Evolutionary conservation across 805 yeast species (phyloP).

Genomic region (Starmerella stigmatis): DNA sequence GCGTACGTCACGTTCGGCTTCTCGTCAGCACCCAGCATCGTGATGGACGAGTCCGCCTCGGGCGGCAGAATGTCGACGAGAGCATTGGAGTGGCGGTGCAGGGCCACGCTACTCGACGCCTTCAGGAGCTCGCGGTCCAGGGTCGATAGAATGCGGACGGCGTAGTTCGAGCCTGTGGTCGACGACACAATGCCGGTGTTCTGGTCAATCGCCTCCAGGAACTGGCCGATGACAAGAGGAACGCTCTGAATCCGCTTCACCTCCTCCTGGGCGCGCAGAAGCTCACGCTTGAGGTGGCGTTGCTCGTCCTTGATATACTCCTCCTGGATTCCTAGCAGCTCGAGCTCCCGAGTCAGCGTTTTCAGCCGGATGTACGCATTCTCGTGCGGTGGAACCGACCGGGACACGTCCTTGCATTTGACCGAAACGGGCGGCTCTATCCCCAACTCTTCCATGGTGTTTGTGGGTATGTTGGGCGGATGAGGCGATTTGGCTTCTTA

Average conservation of each 20-base stretch:
- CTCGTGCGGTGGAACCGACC: slow-evolving; percentile 20
- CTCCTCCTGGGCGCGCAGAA: slow-evolving; percentile 95
- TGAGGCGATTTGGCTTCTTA: not conserved
- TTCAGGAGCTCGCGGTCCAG: slow-evolving; percentile 88
- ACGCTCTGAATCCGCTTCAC: slow-evolving; percentile 95
- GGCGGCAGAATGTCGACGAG: slow-evolving; percentile 96
- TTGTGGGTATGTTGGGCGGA: no score
- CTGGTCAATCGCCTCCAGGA: slow-evolving; percentile 93
- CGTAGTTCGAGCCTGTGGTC: slow-evolving; percentile 95
- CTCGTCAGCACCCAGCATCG: slow-evolving; percentile 89
- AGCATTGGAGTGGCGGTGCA: slow-evolving; percentile 97
- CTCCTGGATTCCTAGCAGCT: slow-evolving; percentile 75
- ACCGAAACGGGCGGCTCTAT: slow-evolving; percentile 14
- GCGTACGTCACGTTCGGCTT: slow-evolving; percentile 94
- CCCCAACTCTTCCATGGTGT: slow-evolving; percentile 22
- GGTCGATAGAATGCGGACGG: slow-evolving; percentile 88
- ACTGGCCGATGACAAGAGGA: slow-evolving; percentile 96
- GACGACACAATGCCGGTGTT: slow-evolving; percentile 93
- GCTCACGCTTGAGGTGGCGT: slow-evolving; percentile 87
- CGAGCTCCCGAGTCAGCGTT: slow-evolving; percentile 82
- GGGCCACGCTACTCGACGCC: slow-evolving; percentile 90
- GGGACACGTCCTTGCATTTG: slow-evolving; percentile 4
- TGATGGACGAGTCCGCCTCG: slow-evolving; percentile 92
- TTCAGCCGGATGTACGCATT: slow-evolving; percentile 80
- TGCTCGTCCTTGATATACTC: slow-evolving; percentile 97